phyloP scores from a whole-genome alignment of 2,329 filamentous ascomycete species.

The Nannizziopsis barbatae region DNA sequence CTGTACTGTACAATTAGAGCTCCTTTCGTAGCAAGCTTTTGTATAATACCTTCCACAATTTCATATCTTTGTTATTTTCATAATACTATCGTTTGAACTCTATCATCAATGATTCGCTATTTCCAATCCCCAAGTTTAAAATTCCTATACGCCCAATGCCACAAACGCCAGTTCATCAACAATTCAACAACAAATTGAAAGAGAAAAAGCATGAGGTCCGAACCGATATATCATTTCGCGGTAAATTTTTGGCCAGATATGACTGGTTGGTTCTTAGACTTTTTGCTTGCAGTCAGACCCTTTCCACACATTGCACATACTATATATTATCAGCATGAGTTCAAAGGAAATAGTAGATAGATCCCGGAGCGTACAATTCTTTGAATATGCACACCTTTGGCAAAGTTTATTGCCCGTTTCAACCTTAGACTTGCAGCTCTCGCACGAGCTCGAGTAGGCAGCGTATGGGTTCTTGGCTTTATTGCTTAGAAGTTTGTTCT shows the following conservation, averaged over 20 bases:
- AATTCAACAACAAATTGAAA: neutral
- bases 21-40: no score
- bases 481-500: constrained; percentile 56
- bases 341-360: neutral
- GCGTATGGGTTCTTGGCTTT: constrained; percentile 56
- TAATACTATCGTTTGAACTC: no score
- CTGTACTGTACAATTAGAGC: no score
- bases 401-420: constrained; percentile 51
- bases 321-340: constrained; percentile 20
- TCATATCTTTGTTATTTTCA: no score
- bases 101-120: no score
- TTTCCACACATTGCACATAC: constrained; percentile 56
- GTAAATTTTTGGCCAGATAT: constrained; percentile 53
- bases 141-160: neutral
- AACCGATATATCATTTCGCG: constrained; percentile 37
- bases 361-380: constrained; percentile 40
- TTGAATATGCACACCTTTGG: constrained; percentile 52
- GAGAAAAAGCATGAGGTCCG: neutral
- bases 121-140: no score
- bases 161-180: neutral
- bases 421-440: constrained; percentile 53
- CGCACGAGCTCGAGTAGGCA: constrained; percentile 51
- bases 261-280: constrained; percentile 39
- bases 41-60: no score
- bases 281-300: constrained; percentile 36